Percentiles rank a stretch among this genome's conserved stretches.
phyloP scores from a whole-genome alignment of 805 yeast genomes.

The Wickerhamiella occidentalis region DNA sequence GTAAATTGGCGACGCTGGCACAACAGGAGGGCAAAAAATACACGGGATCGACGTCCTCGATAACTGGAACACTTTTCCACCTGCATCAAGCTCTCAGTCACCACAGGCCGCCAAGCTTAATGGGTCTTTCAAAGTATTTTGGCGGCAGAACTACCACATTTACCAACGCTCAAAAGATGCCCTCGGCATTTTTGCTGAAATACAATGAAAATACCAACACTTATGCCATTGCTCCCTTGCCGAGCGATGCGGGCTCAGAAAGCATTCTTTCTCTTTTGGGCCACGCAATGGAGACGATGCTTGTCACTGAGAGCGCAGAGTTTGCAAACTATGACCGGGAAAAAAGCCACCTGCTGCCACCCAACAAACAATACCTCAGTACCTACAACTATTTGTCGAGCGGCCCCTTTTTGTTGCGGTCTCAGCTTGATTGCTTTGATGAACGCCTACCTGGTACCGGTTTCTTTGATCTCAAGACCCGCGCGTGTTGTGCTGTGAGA shows the following conservation, averaged over 20 bases:
- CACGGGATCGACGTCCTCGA: conserved; percentile 75
- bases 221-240: conserved; percentile 61
- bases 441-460: conserved; percentile 75
- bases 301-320: conserved; percentile 47
- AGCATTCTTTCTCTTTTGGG: conserved; percentile 64
- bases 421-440: conserved; percentile 81
- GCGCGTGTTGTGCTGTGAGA: conserved; percentile 82
- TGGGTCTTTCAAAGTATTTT: conserved; percentile 36
- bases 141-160: conserved; percentile 28
- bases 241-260: conserved; percentile 46
- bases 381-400: conserved; percentile 64
- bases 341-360: conserved; percentile 7
- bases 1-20: conserved; percentile 39
- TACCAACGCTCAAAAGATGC: conserved; percentile 37
- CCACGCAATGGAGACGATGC: conserved; percentile 60
- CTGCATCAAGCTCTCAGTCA: conserved; percentile 61
- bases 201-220: conserved; percentile 32
- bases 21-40: conserved; percentile 30
- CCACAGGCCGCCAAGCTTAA: conserved; percentile 40
- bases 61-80: conserved; percentile 66
- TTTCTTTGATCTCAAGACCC: conserved; percentile 78
- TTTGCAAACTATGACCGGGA: conserved; percentile 34
- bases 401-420: conserved; percentile 66
- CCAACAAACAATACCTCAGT: conserved; percentile 13
- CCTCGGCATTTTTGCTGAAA: conserved; percentile 46